Evolutionary conservation across 1,284 basidiomycete genomes (phyloP), one percentile per base, ranked within the genome.

Genomic region (Anthracocystis walkeri): DNA sequence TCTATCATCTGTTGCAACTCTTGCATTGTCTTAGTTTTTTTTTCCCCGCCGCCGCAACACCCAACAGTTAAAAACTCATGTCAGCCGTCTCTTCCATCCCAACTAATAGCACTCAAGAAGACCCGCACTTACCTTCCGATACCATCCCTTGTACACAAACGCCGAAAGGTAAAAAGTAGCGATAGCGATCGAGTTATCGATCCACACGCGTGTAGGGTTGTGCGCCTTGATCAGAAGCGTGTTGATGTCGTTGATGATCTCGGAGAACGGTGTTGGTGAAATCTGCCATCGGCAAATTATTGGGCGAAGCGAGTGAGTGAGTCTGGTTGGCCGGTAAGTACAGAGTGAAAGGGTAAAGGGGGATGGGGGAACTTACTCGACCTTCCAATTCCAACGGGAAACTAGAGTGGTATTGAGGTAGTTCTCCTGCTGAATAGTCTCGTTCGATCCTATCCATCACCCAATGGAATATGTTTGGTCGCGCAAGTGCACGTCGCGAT

Each of bases 11-110:
- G 75, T 54, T 88, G 86, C 41, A 95, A 86, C 61, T 89, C 88
- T n/a, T 84, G 83, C 92, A 95, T 93, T 84, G 92, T 90, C 94
- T 94, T 14, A n/a, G n/a, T n/a, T n/a, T n/a, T n/a, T n/a, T n/a
- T n/a, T n/a, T n/a, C n/a, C n/a, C n/a, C n/a, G n/a, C n/a, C n/a
- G n/a, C n/a, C n/a, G n/a, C n/a, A n/a, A n/a, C n/a, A n/a, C n/a
- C n/a, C n/a, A n/a, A n/a, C n/a, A n/a, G n/a, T n/a, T n/a, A n/a
- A n/a, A n/a, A n/a, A n/a, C n/a, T n/a, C n/a, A n/a, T n/a, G n/a
- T n/a, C n/a, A n/a, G n/a, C n/a, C n/a, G n/a, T n/a, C n/a, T n/a
- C n/a, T n/a, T n/a, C n/a, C n/a, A n/a, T n/a, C n/a, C n/a, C n/a
- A n/a, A n/a, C n/a, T n/a, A n/a, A n/a, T n/a, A n/a, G n/a, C n/a